Evolutionary conservation across 805 yeast genomes (phyloP).

Genomic region (Cyberlindnera nakhonratchasimensis): DNA sequence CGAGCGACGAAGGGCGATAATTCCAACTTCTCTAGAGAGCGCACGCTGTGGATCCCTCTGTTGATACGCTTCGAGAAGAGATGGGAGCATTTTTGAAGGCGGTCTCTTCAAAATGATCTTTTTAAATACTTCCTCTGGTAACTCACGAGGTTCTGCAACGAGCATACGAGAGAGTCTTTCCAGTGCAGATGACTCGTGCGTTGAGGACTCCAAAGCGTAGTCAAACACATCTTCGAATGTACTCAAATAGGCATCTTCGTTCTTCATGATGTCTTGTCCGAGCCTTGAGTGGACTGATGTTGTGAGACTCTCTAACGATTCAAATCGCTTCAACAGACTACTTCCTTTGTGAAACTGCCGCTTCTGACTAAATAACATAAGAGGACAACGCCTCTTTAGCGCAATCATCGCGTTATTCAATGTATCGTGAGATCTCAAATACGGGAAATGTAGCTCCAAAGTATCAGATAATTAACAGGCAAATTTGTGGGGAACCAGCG

Average conservation of each 20-base stretch:
- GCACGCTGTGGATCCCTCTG: constrained; percentile 1
- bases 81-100: constrained; percentile 9
- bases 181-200: constrained; percentile 1
- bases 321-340: neutral
- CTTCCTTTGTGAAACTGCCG: constrained; percentile 1
- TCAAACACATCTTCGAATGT: constrained; percentile 11
- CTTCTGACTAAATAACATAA: neutral
- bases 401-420: no score
- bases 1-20: constrained; percentile 12
- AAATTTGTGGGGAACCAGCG: neutral
- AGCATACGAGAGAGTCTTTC: neutral
- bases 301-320: constrained; percentile 3
- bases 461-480: no score
- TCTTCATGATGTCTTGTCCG: neutral
- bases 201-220: constrained; percentile 5
- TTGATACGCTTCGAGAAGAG: constrained; percentile 9
- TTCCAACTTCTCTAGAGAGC: constrained; percentile 4
- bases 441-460: neutral
- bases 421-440: neutral
- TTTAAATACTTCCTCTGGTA: constrained; percentile 3
- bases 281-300: constrained; percentile 1
- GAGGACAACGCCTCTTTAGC: neutral
- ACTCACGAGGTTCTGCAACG: constrained; percentile 5
- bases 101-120: constrained; percentile 6
- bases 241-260: neutral